phyloP scores from a whole-genome alignment of 257 asterid species.

The Solanum rostratum region DNA sequence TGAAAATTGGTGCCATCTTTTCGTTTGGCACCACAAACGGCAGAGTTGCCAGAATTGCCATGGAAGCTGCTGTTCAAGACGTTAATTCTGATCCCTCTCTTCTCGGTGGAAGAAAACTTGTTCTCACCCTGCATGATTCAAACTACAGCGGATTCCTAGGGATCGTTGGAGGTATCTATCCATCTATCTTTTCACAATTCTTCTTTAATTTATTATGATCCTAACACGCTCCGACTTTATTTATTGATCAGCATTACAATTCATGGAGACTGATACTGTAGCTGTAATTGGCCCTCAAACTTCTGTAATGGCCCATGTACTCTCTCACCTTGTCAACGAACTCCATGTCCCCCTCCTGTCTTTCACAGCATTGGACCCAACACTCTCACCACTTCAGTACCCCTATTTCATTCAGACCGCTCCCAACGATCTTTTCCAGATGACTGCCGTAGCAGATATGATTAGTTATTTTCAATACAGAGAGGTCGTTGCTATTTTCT shows the following conservation, averaged over 20 bases:
- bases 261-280: constrained; percentile 56
- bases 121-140: constrained; percentile 44
- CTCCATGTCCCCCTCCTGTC: constrained; percentile 84
- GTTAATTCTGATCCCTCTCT: constrained; percentile 49
- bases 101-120: constrained; percentile 44
- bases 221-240: not conserved
- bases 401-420: constrained; percentile 80
- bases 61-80: constrained; percentile 74
- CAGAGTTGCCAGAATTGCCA: constrained; percentile 58
- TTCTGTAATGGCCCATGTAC: constrained; percentile 69
- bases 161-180: constrained; percentile 56
- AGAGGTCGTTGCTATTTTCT: constrained; percentile 42
- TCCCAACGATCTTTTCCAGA: constrained; percentile 57
- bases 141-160: constrained; percentile 64
- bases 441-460: constrained; percentile 73
- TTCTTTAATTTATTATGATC: no score
- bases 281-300: constrained; percentile 86
- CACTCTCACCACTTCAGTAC: constrained; percentile 66
- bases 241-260: constrained; percentile 42
- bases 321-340: constrained; percentile 71
- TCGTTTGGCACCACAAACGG: constrained; percentile 48
- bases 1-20: constrained; percentile 64
- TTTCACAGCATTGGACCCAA: constrained; percentile 73
- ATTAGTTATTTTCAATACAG: constrained; percentile 45
- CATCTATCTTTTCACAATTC: not conserved